Evolutionary conservation across 179 eudicot genomes (phyloP), one percentile per base, ranked within the genome.

Genomic region (Drosera spatulata): DNA sequence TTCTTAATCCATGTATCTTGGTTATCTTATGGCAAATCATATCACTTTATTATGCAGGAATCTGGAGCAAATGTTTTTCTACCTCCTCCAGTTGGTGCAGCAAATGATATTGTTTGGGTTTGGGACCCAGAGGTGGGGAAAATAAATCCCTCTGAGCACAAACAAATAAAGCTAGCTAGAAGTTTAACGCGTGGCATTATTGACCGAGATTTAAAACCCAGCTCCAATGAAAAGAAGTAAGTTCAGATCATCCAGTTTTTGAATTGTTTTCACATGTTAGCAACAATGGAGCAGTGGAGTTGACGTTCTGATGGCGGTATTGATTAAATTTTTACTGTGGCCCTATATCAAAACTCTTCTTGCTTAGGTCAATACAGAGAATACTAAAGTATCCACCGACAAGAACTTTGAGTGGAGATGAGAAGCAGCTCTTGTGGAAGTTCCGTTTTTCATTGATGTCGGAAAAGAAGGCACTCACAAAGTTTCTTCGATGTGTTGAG

Each of bases 51-150:
- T 53, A 39, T 79, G 71, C 63, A 93, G 99, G 96, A 86, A 68
- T 84, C 99, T 33, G 99, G 95, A 61, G 88, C 95, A 67, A 93
- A 93, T 71, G 81, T 89, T 63, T 77, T 86, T 63, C 75, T 93
- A 71, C 84, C 90, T 15, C 80, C 96, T 61, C 91, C 96, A 40
- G 77, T 93, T 53, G 84, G 95, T 58, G 80, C 99, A 62, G 81
- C 79, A 66, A 93, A 93, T 77, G 99, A 93, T 73, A 81, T 93
- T 54, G 99, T 93, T 71, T 84, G 87, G 8, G 95, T 93, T 39
- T 93, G 96, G 95, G 99, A 93, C 65, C 96, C 99, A 59, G 99
- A 89, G 69, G 83, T 88, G 59, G 99, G 95, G 48, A 93, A 84
- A 68, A 81, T 72, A 45, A 93, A 93, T 79, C 99, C 93, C 66